Conservation (phyloP, 768 basidiomycete genomes). For the Cyathus striatus region DNA sequence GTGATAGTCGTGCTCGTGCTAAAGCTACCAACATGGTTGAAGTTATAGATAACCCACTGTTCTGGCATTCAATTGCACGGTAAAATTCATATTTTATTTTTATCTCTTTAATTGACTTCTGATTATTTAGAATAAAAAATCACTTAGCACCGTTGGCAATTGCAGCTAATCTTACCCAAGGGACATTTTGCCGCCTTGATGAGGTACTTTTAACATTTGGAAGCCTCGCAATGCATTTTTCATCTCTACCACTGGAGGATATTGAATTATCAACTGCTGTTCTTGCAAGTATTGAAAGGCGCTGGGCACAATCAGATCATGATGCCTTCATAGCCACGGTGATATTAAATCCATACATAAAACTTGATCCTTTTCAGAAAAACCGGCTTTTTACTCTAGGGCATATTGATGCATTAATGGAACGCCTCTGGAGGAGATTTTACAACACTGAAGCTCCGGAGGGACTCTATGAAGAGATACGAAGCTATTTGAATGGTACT, state of each 20-base stretch:
- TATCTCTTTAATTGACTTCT: background rate
- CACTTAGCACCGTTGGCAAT: constrained; percentile 25
- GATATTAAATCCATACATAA: constrained; percentile 20
- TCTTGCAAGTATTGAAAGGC: constrained; percentile 20
- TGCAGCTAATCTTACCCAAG: constrained; percentile 22
- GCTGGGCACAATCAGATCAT: constrained; percentile 23
- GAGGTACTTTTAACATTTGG: constrained; percentile 25
- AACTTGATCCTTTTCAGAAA: constrained; percentile 8
- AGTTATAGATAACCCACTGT: constrained; percentile 18
- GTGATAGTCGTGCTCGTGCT: constrained; percentile 14
- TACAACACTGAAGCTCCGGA: constrained; percentile 1
- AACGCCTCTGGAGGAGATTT: constrained; percentile 10
- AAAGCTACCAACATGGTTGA: constrained; percentile 21
- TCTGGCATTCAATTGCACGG: constrained; percentile 24
- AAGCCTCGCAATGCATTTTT: constrained; percentile 10
- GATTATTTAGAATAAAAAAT: constrained; percentile 15
- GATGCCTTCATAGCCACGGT: constrained; percentile 22
- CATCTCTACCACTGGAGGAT: constrained; percentile 11
- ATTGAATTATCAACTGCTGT: constrained; percentile 11
- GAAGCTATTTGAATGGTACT: constrained; percentile 4
- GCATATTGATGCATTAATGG: constrained; percentile 6
- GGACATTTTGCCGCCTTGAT: constrained; percentile 20
- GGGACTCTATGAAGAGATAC: constrained; percentile 2
- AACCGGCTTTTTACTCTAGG: constrained; percentile 8
- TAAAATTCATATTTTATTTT: constrained; percentile 9